Conservation (phyloP, 106 monocot genomes). For the Platanthera zijinensis region DNA sequence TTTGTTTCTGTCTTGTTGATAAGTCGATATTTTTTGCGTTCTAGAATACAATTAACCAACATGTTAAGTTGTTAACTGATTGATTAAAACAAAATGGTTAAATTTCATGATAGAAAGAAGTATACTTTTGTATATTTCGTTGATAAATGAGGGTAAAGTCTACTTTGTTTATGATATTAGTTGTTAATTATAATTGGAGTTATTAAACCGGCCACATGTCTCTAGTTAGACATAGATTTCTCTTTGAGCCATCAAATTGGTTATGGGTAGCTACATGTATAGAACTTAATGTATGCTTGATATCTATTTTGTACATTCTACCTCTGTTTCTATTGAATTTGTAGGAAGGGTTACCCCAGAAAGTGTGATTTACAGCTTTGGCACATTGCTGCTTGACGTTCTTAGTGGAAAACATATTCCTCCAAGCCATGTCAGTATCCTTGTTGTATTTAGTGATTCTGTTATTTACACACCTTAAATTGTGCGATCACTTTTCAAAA, state of each 20-base stretch:
- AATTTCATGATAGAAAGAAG: not conserved
- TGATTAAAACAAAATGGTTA: too few relatives aligned
- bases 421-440: slow-evolving; percentile 51
- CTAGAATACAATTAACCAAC: too few relatives aligned
- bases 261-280: not conserved
- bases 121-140: not conserved
- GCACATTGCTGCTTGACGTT: slow-evolving; percentile 54
- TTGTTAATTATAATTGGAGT: not conserved
- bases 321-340: slow-evolving; percentile 3
- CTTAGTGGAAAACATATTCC: slow-evolving; percentile 39
- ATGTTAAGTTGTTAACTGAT: too few relatives aligned
- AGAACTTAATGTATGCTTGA: not conserved
- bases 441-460: not conserved
- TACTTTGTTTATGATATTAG: not conserved
- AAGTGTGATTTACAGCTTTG: slow-evolving; percentile 69
- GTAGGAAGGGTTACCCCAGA: slow-evolving; percentile 61
- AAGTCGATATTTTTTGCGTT: too few relatives aligned
- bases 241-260: not conserved
- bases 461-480: not conserved
- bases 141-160: not conserved
- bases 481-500: not conserved
- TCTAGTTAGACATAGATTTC: not conserved
- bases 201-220: not conserved
- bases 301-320: not conserved
- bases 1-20: too few relatives aligned